phyloP scores from a whole-genome alignment of 2,329 filamentous ascomycete species.

The Ascochyta viciae-villosae region DNA sequence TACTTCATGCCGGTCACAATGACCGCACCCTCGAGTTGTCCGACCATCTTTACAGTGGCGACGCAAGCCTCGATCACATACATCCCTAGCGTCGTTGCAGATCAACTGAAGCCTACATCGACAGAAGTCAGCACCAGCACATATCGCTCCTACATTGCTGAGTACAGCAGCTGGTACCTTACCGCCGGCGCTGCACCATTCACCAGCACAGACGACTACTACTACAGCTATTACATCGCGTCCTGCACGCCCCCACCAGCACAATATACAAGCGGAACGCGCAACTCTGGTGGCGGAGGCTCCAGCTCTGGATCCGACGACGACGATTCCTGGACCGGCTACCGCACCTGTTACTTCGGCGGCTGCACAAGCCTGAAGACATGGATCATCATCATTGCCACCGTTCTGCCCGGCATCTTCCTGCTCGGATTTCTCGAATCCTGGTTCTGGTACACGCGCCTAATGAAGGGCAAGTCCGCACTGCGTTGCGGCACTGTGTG shows the following conservation, averaged over 20 bases:
- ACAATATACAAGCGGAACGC: slow-evolving; percentile 13
- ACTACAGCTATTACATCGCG: slow-evolving; percentile 36
- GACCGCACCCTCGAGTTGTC: slow-evolving; percentile 39
- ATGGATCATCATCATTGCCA: slow-evolving; percentile 41
- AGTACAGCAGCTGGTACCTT: slow-evolving; percentile 38
- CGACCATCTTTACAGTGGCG: slow-evolving; percentile 32
- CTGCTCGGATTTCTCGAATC: slow-evolving; percentile 42
- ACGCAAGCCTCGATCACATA: slow-evolving; percentile 24
- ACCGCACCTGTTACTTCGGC: slow-evolving; percentile 16
- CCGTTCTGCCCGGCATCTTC: slow-evolving; percentile 38
- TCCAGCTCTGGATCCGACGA: slow-evolving; percentile 5
- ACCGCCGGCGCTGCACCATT: slow-evolving; percentile 35
- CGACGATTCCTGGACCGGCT: slow-evolving; percentile 11
- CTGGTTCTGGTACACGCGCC: slow-evolving; percentile 46
- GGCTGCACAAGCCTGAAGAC: slow-evolving; percentile 23
- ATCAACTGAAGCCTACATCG: slow-evolving; percentile 36
- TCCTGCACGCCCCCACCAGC: slow-evolving; percentile 30
- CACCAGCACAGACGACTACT: slow-evolving; percentile 25
- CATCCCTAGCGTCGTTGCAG: slow-evolving; percentile 32
- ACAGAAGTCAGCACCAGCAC: slow-evolving; percentile 18
- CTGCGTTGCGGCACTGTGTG: slow-evolving; percentile 43
- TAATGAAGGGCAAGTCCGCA: slow-evolving; percentile 42
- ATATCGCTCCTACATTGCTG: slow-evolving; percentile 11
- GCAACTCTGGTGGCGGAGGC: slow-evolving; percentile 12
- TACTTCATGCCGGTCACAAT: slow-evolving; percentile 42